A percentile compares a stretch with the other conserved stretches of the same genome.
Evolutionary conservation across 192 early-diverging fungal species (phyloP).

Genomic region (Podila horticola): DNA sequence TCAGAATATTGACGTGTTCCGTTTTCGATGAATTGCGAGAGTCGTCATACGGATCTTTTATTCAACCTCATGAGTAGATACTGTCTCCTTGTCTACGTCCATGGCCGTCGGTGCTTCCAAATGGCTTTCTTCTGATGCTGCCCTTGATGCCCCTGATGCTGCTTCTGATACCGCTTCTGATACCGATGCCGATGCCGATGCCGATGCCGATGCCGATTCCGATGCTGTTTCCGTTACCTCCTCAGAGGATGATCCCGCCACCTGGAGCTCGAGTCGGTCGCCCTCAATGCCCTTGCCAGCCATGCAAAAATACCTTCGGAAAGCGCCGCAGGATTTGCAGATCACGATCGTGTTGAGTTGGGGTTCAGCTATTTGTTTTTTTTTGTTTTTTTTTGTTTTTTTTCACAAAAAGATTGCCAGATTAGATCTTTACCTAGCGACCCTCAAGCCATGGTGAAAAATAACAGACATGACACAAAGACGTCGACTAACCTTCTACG

Average conservation of each 20-base stretch:
- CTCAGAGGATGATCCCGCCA: no score
- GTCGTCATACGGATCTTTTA: not conserved
- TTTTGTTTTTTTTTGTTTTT: no score
- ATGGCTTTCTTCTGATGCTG: no score
- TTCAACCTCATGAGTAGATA: not conserved
- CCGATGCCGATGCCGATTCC: no score
- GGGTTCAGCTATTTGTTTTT: conserved; percentile 37
- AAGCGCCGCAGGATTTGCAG: conserved; percentile 54
- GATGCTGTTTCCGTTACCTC: no score
- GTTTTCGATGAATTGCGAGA: not conserved
- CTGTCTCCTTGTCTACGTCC: not conserved
- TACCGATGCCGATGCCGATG: no score
- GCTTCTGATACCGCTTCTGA: no score
- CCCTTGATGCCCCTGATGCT: no score
- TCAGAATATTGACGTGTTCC: not conserved
- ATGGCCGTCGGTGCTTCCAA: not conserved
- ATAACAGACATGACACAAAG: not conserved
- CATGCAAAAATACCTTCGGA: conserved; percentile 46
- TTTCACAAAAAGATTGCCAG: not conserved
- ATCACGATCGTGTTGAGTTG: conserved; percentile 40
- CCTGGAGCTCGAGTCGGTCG: conserved; percentile 18
- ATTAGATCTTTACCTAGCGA: not conserved
- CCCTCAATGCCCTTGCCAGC: conserved; percentile 26
- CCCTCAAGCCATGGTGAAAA: no score
- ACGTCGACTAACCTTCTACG: conserved; percentile 44